Evolutionary conservation across 2,329 filamentous ascomycete genomes (phyloP).

Genomic region (Orbilia brochopaga): DNA sequence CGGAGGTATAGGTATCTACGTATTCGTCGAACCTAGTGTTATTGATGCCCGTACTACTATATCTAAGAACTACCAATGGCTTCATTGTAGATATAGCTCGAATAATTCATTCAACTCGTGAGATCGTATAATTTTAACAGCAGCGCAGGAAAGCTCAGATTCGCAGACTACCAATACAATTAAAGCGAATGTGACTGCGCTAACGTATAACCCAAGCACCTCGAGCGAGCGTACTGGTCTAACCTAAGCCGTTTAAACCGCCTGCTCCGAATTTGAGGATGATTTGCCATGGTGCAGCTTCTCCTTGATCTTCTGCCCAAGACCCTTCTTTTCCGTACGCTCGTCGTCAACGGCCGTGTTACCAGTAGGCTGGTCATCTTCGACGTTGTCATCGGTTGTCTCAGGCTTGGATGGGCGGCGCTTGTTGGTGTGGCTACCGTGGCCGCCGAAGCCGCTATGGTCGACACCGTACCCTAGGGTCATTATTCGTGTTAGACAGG

Average conservation of each 20-base stretch:
- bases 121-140: too few species aligned
- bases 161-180: too few species aligned
- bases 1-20: too few species aligned
- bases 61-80: too few species aligned
- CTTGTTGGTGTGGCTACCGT: constrained; percentile 45
- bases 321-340: constrained; percentile 45
- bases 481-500: constrained; percentile 49
- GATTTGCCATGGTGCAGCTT: constrained; percentile 64
- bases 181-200: too few species aligned
- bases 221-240: too few species aligned
- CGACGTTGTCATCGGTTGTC: background rate
- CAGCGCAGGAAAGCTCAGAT: too few species aligned
- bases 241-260: background rate
- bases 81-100: too few species aligned
- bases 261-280: constrained; percentile 6
- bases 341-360: background rate
- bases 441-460: constrained; percentile 40
- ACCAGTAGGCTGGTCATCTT: background rate
- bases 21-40: too few species aligned
- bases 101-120: too few species aligned
- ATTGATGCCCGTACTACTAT: too few species aligned
- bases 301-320: constrained; percentile 66
- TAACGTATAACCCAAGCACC: too few species aligned
- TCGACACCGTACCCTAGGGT: constrained; percentile 47
- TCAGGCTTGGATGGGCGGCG: constrained; percentile 21